These are phyloP conservation scores for Fraxinus quadrangulata DNA, from an alignment of 257 asterid species.

Conservation along the genomic window DNA sequence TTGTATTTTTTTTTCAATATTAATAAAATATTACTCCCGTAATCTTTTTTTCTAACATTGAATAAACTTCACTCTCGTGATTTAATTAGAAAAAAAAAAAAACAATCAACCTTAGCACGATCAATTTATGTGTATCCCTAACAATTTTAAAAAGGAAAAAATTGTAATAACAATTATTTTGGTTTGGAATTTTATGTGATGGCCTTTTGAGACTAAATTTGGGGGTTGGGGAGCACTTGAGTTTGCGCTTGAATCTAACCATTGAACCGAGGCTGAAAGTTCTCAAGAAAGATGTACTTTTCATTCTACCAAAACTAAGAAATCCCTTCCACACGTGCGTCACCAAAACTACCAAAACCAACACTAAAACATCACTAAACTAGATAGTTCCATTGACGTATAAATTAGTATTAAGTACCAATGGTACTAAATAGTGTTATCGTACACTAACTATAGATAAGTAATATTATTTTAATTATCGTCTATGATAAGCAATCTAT, in stretches of 20 bases:
- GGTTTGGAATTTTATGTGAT: not conserved
- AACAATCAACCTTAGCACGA: not conserved
- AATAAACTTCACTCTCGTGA: not conserved
- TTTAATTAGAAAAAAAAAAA: not conserved
- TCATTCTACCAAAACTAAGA: not conserved
- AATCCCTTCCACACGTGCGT: not conserved
- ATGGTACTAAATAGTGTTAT: too few species aligned
- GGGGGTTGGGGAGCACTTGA: conserved; percentile 2
- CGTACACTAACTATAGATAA: too few species aligned
- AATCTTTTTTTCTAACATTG: not conserved
- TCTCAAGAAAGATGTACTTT: not conserved
- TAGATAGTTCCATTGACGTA: too few species aligned
- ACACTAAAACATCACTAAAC: too few species aligned
- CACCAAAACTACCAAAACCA: too few species aligned
- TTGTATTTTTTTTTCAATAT: too few species aligned
- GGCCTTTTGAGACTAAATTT: not conserved
- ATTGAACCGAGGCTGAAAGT: not conserved
- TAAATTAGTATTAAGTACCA: too few species aligned
- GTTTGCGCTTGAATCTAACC: not conserved
- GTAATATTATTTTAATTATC: too few species aligned
- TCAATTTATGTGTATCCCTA: not conserved
- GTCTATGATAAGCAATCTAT: too few species aligned
- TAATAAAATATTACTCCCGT: too few species aligned
- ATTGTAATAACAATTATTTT: not conserved
- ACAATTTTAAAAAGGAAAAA: not conserved